Conservation (phyloP, 805 yeast species). For the Ogataea methanolica region DNA sequence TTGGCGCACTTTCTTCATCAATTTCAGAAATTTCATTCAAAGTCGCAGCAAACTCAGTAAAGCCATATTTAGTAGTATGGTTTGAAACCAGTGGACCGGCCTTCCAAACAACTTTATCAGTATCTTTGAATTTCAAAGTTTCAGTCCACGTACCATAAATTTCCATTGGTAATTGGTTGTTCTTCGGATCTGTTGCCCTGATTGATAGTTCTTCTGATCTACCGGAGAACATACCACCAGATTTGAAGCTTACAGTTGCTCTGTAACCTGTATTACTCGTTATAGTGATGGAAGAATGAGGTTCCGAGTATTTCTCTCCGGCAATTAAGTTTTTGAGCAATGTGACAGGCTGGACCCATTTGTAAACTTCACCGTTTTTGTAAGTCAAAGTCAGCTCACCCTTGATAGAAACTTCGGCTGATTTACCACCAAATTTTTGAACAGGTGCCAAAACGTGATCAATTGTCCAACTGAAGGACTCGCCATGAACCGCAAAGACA, state of each 20-base stretch:
- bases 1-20: conserved; percentile 71
- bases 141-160: conserved; percentile 85
- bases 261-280: conserved; percentile 63
- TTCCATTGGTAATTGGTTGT: conserved; percentile 30
- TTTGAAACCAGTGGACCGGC: conserved; percentile 61
- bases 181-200: conserved; percentile 35
- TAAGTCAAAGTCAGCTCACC: conserved; percentile 62
- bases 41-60: conserved; percentile 75
- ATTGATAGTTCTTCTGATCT: conserved; percentile 68
- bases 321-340: conserved; percentile 83
- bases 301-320: conserved; percentile 93
- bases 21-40: conserved; percentile 74
- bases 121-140: conserved; percentile 41
- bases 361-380: conserved; percentile 63
- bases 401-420: conserved; percentile 72
- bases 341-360: conserved; percentile 81
- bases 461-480: conserved; percentile 64
- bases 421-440: conserved; percentile 94
- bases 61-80: conserved; percentile 69
- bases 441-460: conserved; percentile 64
- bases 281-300: conserved; percentile 62
- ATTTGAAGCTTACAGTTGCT: conserved; percentile 67
- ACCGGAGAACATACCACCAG: conserved; percentile 81
- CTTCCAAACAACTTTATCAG: conserved; percentile 56
- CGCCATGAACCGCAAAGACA: conserved; percentile 76